A percentile compares a stretch with the other conserved stretches of the same genome.
phyloP scores from a whole-genome alignment of 371 early-diverging fungal species.

The Synchytrium microbalum region DNA sequence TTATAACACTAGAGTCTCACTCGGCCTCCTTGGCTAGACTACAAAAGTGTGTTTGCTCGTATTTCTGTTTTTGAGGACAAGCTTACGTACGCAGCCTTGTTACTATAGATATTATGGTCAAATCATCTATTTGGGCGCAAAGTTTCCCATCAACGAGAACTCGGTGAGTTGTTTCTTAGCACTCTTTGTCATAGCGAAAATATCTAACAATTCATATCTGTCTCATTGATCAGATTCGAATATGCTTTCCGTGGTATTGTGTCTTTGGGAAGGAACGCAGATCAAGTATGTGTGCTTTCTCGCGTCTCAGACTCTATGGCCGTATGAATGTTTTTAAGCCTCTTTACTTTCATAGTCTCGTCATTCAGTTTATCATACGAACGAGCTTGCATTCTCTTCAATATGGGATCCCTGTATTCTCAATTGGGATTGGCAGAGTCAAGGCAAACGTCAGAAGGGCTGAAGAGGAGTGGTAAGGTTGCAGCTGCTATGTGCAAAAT shows the following conservation, averaged over 20 bases:
- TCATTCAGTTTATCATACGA: not conserved
- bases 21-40: constrained; percentile 59
- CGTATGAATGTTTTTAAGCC: not conserved
- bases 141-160: constrained; percentile 74
- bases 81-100: too few species aligned
- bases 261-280: constrained; percentile 21
- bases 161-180: constrained; percentile 20
- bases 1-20: constrained; percentile 60
- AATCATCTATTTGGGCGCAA: constrained; percentile 66
- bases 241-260: constrained; percentile 30
- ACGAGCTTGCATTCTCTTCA: constrained; percentile 50
- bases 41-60: constrained; percentile 41
- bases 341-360: not conserved
- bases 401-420: constrained; percentile 75
- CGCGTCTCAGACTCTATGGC: not conserved
- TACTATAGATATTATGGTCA: constrained; percentile 84
- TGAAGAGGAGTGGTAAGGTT: too few species aligned
- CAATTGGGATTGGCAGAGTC: constrained; percentile 61
- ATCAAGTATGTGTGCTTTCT: not conserved
- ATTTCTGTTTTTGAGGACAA: not conserved
- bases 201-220: constrained; percentile 1
- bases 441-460: not conserved
- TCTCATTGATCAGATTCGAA: constrained; percentile 18
- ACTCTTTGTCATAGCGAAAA: too few species aligned
- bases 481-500: too few species aligned